Evolutionary conservation across 2,329 filamentous ascomycete species (phyloP), one percentile per base, ranked within the genome.

Genomic region (Cordyceps cateniannulata): DNA sequence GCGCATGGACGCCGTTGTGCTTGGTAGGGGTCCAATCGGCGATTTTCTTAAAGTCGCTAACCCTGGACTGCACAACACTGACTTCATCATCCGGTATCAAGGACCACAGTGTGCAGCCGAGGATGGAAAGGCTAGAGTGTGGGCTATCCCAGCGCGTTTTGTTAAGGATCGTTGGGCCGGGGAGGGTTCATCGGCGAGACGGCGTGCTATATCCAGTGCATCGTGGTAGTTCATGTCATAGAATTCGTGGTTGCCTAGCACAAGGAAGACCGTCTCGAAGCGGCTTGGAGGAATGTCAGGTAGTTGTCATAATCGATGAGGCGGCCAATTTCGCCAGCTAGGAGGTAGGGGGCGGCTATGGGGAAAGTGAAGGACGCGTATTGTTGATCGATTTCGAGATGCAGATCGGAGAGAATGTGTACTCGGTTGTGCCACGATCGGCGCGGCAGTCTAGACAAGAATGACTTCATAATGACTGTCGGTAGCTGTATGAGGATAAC

Each of bases 1-100:
- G 64, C 2, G 67, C 66, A 67, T 85, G 79, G 7, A 72, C 67
- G 0, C 64, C 65, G 63, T 83, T 84, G 66, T 86, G 82, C 8
- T 70, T 69, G 16, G 76, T 71, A 0, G 81, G 69, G 0, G 73
- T 77, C 83, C 83, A 87, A 4, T 67, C 70, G 18, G 69, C 45
- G n/a, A 86, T 85, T 29, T 76, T 75, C 27, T 76, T 71, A 57
- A 84, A 86, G 67, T 87, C 84, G 22, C 75, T 77, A 10, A 85
- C 72, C 62, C 73, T 79, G 38, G 69, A 68, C 27, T 70, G 51
- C 16, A 86, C 77, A 5, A 76, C 66, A 0, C 69, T 68, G 12
- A 65, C 69, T 5, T 72, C 71, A 5, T 75, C 69, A 0, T 72
- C 63, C 0, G 79, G 73, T 6, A 87, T 75, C 1, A 25, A 25